A percentile compares a stretch with the other conserved stretches of the same genome.
These are phyloP conservation scores for Chalaropsis thielavioides DNA, from an alignment of 2,329 filamentous ascomycete genomes.

Conservation along the genomic window DNA sequence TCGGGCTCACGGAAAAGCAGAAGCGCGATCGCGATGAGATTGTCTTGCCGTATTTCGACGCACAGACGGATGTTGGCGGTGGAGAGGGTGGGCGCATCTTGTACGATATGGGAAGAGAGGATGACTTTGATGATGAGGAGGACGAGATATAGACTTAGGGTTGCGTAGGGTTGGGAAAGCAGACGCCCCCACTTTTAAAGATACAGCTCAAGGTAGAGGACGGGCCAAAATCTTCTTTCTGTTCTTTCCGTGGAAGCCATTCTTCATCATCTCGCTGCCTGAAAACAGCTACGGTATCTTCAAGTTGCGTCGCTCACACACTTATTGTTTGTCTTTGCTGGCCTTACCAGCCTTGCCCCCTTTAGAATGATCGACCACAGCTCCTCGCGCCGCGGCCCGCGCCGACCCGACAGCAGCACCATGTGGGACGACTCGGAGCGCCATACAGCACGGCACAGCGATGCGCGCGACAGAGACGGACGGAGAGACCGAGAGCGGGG, in stretches of 20 bases:
- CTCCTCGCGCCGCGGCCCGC: constrained; percentile 19
- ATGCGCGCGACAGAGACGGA: constrained; percentile 19
- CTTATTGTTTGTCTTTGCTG: background rate
- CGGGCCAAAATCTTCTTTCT: background rate
- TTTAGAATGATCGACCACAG: background rate
- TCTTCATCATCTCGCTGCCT: background rate
- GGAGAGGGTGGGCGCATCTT: constrained; percentile 86
- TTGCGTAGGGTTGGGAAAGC: background rate
- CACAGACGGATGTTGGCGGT: constrained; percentile 62
- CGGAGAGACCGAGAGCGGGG: constrained; percentile 23
- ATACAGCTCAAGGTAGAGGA: background rate
- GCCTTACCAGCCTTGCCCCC: no score
- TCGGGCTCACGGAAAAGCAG: constrained; percentile 84
- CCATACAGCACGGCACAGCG: constrained; percentile 21
- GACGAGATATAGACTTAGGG: constrained; percentile 55
- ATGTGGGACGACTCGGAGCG: constrained; percentile 46
- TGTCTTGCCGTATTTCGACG: constrained; percentile 90
- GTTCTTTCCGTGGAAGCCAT: background rate
- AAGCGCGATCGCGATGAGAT: constrained; percentile 73
- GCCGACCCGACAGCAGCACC: constrained; percentile 38
- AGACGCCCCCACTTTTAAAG: background rate
- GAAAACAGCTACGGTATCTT: no score
- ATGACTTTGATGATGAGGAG: constrained; percentile 93
- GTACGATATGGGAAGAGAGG: constrained; percentile 92
- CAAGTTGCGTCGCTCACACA: background rate